Conservation (phyloP, 2,329 filamentous ascomycete species). For the Trichophyton equinum region DNA sequence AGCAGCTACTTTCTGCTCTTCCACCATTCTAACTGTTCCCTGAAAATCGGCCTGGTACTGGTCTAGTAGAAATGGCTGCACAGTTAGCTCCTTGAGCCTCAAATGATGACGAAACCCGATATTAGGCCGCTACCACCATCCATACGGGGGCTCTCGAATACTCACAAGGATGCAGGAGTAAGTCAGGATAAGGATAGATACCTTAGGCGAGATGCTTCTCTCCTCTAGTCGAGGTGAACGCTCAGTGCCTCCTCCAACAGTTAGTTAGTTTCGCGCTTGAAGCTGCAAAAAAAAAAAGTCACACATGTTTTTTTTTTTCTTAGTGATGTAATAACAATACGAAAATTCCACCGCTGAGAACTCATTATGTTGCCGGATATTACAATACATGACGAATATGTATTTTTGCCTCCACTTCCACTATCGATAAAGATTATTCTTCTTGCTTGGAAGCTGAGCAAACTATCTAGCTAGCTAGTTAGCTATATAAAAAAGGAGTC, state of each 20-base stretch:
- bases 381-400: not conserved
- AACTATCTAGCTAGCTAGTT: not conserved
- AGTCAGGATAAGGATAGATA: not conserved
- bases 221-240: not conserved
- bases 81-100: not conserved
- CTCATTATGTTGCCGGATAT: not conserved
- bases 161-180: not conserved
- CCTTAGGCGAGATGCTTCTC: not conserved
- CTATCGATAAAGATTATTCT: not conserved
- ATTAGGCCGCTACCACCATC: not conserved
- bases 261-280: slow-evolving; percentile 1
- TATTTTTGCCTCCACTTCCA: not conserved
- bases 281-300: not conserved
- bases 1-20: slow-evolving; percentile 26
- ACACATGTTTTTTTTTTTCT: not conserved
- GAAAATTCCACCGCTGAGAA: not conserved
- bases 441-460: no score
- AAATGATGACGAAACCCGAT: not conserved
- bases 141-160: not conserved
- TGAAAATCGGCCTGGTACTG: not conserved
- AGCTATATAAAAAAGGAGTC: no score
- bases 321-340: not conserved
- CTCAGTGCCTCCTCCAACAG: not conserved
- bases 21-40: slow-evolving; percentile 20
- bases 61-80: not conserved